Conservation (phyloP, 1,139 yeast species). For the Taphrina deformans region DNA sequence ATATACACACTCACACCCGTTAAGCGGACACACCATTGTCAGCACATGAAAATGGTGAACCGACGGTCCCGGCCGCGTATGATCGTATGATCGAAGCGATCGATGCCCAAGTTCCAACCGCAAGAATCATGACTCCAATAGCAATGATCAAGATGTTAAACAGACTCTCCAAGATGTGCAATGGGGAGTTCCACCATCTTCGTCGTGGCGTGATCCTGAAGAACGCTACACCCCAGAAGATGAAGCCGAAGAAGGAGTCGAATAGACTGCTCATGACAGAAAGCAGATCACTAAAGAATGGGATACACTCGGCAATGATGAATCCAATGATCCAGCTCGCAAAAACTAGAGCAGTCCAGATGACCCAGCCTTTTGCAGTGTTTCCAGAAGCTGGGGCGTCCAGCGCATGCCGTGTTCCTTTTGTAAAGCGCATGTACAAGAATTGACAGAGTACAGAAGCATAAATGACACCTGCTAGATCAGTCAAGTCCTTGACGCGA, state of each 20-base stretch:
- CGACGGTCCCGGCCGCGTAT: constrained; percentile 53
- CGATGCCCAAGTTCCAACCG: constrained; percentile 61
- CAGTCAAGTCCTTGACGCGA: background rate
- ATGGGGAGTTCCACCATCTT: constrained; percentile 39
- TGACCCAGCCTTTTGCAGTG: constrained; percentile 56
- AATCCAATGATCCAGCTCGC: constrained; percentile 53
- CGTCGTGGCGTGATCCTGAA: constrained; percentile 44
- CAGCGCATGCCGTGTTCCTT: constrained; percentile 20
- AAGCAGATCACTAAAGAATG: constrained; percentile 60
- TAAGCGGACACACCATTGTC: constrained; percentile 47
- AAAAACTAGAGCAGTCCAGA: constrained; percentile 53
- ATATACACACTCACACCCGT: background rate
- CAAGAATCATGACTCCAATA: constrained; percentile 57
- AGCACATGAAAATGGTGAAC: constrained; percentile 56
- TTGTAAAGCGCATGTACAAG: constrained; percentile 32
- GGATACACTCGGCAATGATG: constrained; percentile 62
- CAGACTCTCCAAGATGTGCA: constrained; percentile 42
- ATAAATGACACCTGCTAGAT: constrained; percentile 43
- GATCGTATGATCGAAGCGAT: constrained; percentile 56
- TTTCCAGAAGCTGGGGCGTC: constrained; percentile 42
- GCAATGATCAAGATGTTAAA: constrained; percentile 49
- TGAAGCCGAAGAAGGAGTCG: constrained; percentile 66
- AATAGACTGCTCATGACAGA: constrained; percentile 64
- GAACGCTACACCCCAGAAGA: constrained; percentile 66
- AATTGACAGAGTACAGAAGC: constrained; percentile 45